Base-by-base conservation (phyloP, 2,329 filamentous ascomycete species). In the Fusarium sp. region DNA sequence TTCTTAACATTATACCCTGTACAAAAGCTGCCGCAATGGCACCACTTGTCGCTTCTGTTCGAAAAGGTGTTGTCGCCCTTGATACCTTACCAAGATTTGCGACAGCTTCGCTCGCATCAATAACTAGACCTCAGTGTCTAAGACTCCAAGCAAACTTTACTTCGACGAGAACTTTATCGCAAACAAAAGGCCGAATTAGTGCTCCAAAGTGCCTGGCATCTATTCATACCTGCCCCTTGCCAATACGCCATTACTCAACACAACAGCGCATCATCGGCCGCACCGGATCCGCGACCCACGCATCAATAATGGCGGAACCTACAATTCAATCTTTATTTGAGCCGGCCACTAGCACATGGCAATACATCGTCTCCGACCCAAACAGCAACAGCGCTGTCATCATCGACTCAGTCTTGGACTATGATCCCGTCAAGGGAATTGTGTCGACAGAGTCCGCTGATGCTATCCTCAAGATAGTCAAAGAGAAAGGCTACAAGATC, bases 321-420 rank as follows among this genome's bases (percentile, higher is more conserved):
- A 49, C 24, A 0, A 23, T 74, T 2, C 63, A 74, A 6, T 44
- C 64, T 16, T 11, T 74, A 0, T 74, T 74, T 21, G 72, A 74
- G 26, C 29, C 44, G 5, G 54, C 64, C 9, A 83, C 88, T 0
- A 81, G 80, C 12, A 88, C 87, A 13, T 90, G 85, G 84, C 88
- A 90, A 72, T 89, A 89, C 64, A 68, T 91, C 1, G 83, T 91
- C 2, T 85, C 82, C 1, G 88, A 90, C 63, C 83, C 86, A 0
- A 59, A 72, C 0, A 87, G 85, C 0, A 74, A 70, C 3, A 72
- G 71, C 0, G 85, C 87, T 3, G 84, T 82, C 57, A 86, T 91
- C 52, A 89, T 91, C 68, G 89, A 91, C 69, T 80, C 89, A 0
- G 89, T 91, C 0, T 73, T 91, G 5, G 84, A 91, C 74, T 90